Evolutionary conservation across 2,329 filamentous ascomycete genomes (phyloP), one percentile per base, ranked within the genome.

Genomic region (Ophiostoma sp.): DNA sequence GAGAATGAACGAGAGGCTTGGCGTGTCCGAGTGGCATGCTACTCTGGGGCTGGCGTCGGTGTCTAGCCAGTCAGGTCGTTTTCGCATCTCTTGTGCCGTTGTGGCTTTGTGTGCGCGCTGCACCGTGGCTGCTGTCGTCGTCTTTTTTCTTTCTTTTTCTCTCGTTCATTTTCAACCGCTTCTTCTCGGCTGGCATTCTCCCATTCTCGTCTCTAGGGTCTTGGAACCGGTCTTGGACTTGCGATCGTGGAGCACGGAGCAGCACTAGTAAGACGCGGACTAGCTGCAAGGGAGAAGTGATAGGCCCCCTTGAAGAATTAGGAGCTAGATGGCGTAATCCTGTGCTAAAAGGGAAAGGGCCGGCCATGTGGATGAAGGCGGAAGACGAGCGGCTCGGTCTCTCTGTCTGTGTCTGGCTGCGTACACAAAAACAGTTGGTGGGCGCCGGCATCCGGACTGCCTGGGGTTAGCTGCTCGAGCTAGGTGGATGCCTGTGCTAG

Each of bases 281-380:
- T 55, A 55, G 2, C 9, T 27, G 49, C 8, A n/a, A 55, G 27
- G 49, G 18, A 27, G 49, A 55, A 55, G 18, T 55, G 49, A 55
- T 55, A 60, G 11, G 11, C 55, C 55, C 55, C 27, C 55, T 60
- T 60, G 9, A 60, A 40, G 27, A 60, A 14, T 38, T 38, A 60
- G 9, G 14, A 40, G 52, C 52, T 5, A 60, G 55, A 38, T 60
- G 55, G 55, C 55, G 55, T 60, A 60, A 60, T 60, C 5, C 55
- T 5, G 55, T 60, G 55, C 55, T 60, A 60, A 60, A 60, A 38
- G 55, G 27, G 55, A 60, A 40, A 60, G 18, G 55, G 27, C 55
- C 55, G 18, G 27, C 55, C 27, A 60, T 60, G 55, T 60, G 55
- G 55, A 40, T 18, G 55, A 40, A 9, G 27, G 18, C 38, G 27